These are phyloP conservation scores for Bipolaris zeicola DNA, from an alignment of 2,329 filamentous ascomycete genomes.

Conservation along the genomic window DNA sequence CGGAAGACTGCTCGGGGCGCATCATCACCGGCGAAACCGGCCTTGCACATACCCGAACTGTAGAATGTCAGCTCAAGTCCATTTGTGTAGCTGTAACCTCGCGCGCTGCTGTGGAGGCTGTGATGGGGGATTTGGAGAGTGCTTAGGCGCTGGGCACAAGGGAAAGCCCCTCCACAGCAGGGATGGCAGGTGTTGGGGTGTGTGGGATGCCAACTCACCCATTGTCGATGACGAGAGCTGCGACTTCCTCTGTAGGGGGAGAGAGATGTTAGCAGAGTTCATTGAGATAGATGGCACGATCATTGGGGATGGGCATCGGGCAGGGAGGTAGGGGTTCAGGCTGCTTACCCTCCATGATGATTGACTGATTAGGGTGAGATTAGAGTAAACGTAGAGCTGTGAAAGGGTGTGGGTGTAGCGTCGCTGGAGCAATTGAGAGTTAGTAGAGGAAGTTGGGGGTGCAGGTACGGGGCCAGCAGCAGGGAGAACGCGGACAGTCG, in stretches of 20 bases:
- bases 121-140: slow-evolving; percentile 27
- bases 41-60: slow-evolving; percentile 99
- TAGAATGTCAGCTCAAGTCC: slow-evolving; percentile 47
- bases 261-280: slow-evolving; percentile 44
- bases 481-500: slow-evolving; percentile 31
- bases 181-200: slow-evolving; percentile 42
- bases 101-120: slow-evolving; percentile 31
- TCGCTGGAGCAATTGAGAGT: slow-evolving; percentile 40
- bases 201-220: slow-evolving; percentile 73
- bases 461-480: slow-evolving; percentile 28
- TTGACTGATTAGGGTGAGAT: slow-evolving; percentile 54
- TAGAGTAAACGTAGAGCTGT: slow-evolving; percentile 42
- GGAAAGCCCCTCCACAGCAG: slow-evolving; percentile 47
- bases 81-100: slow-evolving; percentile 23
- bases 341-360: slow-evolving; percentile 70
- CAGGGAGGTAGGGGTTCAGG: slow-evolving; percentile 44
- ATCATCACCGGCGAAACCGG: slow-evolving; percentile 99
- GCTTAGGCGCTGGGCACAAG: slow-evolving; percentile 31
- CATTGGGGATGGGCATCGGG: slow-evolving; percentile 24
- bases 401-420: slow-evolving; percentile 37
- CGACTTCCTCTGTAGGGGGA: slow-evolving; percentile 87
- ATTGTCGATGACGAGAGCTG: slow-evolving; percentile 99
- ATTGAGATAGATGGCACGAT: slow-evolving; percentile 35
- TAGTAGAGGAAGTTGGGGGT: slow-evolving; percentile 32
- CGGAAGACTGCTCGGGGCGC: slow-evolving; percentile 99